These are phyloP conservation scores for Chlamydomonas schloesseri DNA, from an alignment of 139 green algal species.

Conservation along the genomic window DNA sequence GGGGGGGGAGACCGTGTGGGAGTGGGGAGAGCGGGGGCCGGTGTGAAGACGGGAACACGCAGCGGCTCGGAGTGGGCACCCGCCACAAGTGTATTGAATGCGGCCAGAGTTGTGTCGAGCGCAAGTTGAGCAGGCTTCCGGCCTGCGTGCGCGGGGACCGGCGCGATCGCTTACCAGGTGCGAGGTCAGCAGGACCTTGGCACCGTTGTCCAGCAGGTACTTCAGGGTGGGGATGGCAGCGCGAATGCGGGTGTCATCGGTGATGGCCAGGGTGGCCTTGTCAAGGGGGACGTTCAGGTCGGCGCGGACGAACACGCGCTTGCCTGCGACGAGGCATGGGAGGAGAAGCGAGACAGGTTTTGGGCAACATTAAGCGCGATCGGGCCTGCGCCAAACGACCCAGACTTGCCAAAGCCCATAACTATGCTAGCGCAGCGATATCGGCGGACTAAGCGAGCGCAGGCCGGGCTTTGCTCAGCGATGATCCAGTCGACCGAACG, in stretches of 20 bases:
- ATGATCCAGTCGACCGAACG: not conserved
- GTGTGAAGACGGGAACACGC: too few species aligned
- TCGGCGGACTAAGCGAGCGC: not conserved
- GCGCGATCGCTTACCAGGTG: conserved; percentile 83
- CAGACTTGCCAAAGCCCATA: not conserved
- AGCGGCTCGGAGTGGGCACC: too few species aligned
- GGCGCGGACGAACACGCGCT: conserved; percentile 61
- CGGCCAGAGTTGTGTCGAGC: too few species aligned
- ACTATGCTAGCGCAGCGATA: too few species aligned
- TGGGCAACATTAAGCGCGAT: too few species aligned
- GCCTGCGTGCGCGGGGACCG: too few species aligned
- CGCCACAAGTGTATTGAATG: too few species aligned
- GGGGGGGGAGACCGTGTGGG: not conserved
- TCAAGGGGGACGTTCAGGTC: conserved; percentile 99
- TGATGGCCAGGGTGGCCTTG: conserved; percentile 89
- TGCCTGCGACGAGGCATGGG: conserved; percentile 8
- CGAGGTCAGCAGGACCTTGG: conserved; percentile 96
- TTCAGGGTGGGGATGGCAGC: conserved; percentile 97
- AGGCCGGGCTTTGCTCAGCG: not conserved
- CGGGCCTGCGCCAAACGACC: too few species aligned
- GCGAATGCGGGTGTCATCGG: conserved; percentile 98
- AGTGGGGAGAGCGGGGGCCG: too few species aligned
- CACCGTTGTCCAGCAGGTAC: conserved; percentile 96
- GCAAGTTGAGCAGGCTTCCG: too few species aligned
- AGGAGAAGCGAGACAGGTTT: too few species aligned